Evolutionary conservation across 23 red algal species (phyloP).

Genomic region (Cyanidioschyzon merolae): DNA sequence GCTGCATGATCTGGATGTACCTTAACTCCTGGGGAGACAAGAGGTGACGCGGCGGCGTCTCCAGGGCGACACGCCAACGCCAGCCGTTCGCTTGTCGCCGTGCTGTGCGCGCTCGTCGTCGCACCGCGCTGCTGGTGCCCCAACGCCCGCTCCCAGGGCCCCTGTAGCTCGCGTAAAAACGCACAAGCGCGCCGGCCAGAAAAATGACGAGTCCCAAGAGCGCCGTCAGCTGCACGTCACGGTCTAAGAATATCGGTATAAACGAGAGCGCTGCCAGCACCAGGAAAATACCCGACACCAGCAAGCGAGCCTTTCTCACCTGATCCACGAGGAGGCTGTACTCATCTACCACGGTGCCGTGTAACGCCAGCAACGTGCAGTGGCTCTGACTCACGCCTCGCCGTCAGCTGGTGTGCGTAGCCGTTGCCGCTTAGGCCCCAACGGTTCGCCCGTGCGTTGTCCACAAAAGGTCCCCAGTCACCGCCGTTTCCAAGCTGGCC

Average conservation of each 20-base stretch:
- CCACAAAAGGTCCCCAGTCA: not conserved
- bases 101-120: not conserved
- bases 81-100: not conserved
- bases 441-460: not conserved
- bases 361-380: not conserved
- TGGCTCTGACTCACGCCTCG: not conserved
- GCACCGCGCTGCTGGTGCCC: not conserved
- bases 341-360: not conserved
- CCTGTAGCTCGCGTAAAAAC: not conserved
- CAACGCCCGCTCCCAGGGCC: not conserved
- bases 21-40: constrained; percentile 1
- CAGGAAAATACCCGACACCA: constrained; percentile 15
- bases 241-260: not conserved
- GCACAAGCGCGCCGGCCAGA: not conserved
- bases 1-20: constrained; percentile 67
- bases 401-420: not conserved
- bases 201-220: not conserved
- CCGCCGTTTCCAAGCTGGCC: not conserved
- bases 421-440: not conserved
- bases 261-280: constrained; percentile 8
- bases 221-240: constrained; percentile 9
- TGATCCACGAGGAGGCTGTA: not conserved
- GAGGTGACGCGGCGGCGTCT: not conserved
- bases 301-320: not conserved
- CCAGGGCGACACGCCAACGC: constrained; percentile 7